Base-by-base conservation (phyloP, 139 green algal genomes). In the Diplosphaera chodatii region DNA sequence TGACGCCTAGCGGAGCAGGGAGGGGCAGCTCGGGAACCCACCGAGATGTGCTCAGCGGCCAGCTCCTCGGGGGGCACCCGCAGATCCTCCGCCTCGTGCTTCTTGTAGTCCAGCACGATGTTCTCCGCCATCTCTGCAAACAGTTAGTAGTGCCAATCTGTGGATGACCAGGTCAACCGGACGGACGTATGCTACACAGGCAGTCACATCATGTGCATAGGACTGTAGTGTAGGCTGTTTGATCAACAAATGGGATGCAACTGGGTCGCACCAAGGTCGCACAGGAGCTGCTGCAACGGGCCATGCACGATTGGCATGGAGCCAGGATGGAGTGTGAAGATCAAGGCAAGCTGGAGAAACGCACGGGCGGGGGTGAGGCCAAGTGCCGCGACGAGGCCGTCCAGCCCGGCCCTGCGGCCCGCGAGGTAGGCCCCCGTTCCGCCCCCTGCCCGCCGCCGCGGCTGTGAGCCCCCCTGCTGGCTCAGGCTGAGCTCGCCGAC, bases 111-210 rank as follows among this genome's bases (percentile, higher is more conserved):
- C 0, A 37, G 66, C 31, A 78, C 64, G 63, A 94, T 40, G 33
- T 93, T 94, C 22, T 87, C 83, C 4, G 75, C 87, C 55, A 96
- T 63, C 31, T 91, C 63, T 25, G 70, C 84, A 22, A n/a, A n/a
- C n/a, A n/a, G n/a, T n/a, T n/a, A n/a, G n/a, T n/a, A n/a, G n/a
- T n/a, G n/a, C n/a, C n/a, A n/a, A n/a, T n/a, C n/a, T n/a, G n/a
- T n/a, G n/a, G n/a, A n/a, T n/a, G n/a, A n/a, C n/a, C n/a, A n/a
- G n/a, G n/a, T n/a, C n/a, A n/a, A n/a, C n/a, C n/a, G n/a, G n/a
- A n/a, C n/a, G n/a, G n/a, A n/a, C n/a, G n/a, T n/a, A n/a, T n/a
- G n/a, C n/a, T n/a, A n/a, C n/a, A n/a, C n/a, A n/a, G n/a, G n/a
- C n/a, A n/a, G n/a, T n/a, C n/a, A n/a, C n/a, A n/a, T n/a, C n/a